These are phyloP conservation scores for Sclerotinia subarctica DNA, from an alignment of 2,329 filamentous ascomycete species.

Conservation along the genomic window DNA sequence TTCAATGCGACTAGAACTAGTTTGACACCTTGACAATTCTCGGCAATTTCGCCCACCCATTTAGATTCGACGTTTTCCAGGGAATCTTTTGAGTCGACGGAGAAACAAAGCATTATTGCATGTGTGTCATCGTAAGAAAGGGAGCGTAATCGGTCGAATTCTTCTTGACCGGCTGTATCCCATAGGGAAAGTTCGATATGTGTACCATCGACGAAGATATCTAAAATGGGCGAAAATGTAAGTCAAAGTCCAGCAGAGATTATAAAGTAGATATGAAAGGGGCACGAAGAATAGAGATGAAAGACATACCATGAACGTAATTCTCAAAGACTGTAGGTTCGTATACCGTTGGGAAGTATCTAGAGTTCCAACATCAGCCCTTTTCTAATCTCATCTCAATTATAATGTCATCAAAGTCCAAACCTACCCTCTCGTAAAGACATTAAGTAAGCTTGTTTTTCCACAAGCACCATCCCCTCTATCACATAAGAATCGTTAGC, in stretches of 20 bases:
- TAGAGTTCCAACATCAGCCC: slow-evolving; percentile 40
- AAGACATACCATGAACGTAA: slow-evolving; percentile 87
- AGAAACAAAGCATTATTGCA: slow-evolving; percentile 98
- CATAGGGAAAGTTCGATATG: slow-evolving; percentile 97
- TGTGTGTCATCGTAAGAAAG: slow-evolving; percentile 97
- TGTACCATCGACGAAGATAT: slow-evolving; percentile 96
- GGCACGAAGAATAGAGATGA: neutral
- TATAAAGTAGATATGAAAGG: neutral
- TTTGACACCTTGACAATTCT: slow-evolving; percentile 95
- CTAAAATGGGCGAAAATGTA: slow-evolving; percentile 45
- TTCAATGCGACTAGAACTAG: slow-evolving; percentile 94
- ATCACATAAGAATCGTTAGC: slow-evolving; percentile 28
- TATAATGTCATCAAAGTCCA: neutral
- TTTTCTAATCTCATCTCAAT: neutral
- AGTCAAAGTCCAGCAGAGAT: slow-evolving; percentile 7
- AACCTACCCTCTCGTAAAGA: slow-evolving; percentile 92
- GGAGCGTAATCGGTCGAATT: slow-evolving; percentile 94
- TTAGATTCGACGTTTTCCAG: slow-evolving; percentile 98
- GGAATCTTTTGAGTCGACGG: slow-evolving; percentile 91
- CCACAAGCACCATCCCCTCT: slow-evolving; percentile 95
- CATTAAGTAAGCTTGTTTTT: slow-evolving; percentile 95
- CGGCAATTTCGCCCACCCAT: slow-evolving; percentile 96
- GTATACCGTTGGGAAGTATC: slow-evolving; percentile 97
- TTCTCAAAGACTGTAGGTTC: slow-evolving; percentile 99
- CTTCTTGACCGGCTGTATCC: slow-evolving; percentile 98